Conservation (phyloP, 129 eudicot species). For the Flaveria bidentis region DNA sequence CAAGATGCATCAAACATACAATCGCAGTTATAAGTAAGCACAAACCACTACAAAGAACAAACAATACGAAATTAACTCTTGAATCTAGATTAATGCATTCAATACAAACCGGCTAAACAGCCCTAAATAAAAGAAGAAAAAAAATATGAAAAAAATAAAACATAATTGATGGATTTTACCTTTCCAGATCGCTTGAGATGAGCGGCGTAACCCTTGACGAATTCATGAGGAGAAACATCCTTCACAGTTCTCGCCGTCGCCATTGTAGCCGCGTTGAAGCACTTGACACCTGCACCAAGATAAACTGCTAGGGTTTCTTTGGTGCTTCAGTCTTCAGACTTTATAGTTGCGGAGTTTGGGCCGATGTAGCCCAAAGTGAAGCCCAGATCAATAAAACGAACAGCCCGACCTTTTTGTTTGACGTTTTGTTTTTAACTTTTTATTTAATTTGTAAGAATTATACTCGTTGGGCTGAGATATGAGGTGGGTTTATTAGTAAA, state of each 20-base stretch:
- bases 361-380: neutral
- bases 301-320: constrained; percentile 40
- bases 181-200: constrained; percentile 88
- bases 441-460: neutral
- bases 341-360: constrained; percentile 20
- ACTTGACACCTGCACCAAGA: constrained; percentile 1
- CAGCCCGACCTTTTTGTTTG: neutral
- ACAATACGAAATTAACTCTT: neutral
- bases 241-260: constrained; percentile 84
- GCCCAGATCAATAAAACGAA: no score
- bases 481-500: no score
- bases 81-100: neutral
- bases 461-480: no score
- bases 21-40: neutral
- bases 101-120: neutral
- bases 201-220: constrained; percentile 83
- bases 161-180: constrained; percentile 31
- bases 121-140: neutral
- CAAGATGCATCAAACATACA: neutral
- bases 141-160: neutral
- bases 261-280: constrained; percentile 42
- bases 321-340: neutral
- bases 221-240: constrained; percentile 91
- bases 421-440: neutral
- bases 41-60: neutral